Base-by-base conservation (phyloP, 371 early-diverging fungal genomes). In the Apophysomyces sp. region DNA sequence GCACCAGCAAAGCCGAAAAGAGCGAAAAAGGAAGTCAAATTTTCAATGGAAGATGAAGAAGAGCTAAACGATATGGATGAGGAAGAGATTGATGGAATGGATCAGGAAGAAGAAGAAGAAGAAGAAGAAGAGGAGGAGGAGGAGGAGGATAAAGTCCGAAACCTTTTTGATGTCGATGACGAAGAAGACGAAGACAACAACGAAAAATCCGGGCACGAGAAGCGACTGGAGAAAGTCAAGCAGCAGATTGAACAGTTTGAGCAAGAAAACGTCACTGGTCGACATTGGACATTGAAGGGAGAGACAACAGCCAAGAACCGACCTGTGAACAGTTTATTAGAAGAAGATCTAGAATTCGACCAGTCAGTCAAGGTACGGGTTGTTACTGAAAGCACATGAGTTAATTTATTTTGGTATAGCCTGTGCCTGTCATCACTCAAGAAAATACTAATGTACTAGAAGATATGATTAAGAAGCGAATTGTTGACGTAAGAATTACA, bases 381-480 rank as follows among this genome's bases (percentile, higher is more conserved):
- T 28, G n/a, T 36, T 55, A 26, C 24, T 36, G 31, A 18, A 27
- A 7, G 11, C 9, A 9, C 0, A 49, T 32, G 52, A 18, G 18
- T 18, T 30, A 55, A 6, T 11, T 12, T 8, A 13, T 27, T 21
- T n/a, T 49, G 16, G 11, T 34, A 13, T 60, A 88, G 81, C 96
- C 98, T 15, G 95, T 94, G 0, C 98, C 98, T 4, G 91, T 97
- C 13, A 90, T 96, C 52, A 97, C 98, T 0, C 92, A 94, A 69
- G 95, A 97, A 73, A 79, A 84, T 2, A 97, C 98, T 0, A 73
- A 82, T 62, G 83, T 93, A 8, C 83, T 98, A 28, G 98, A 97
- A 70, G 95, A 95, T 28, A 71, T 96, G 62, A 98, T 98, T 76
- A 92, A 92, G 76, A 88, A 88, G 60, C 92, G 98, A 55, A 96